Evolutionary conservation across 1,284 basidiomycete genomes (phyloP).

Genomic region (Ustilago shanxiensis): DNA sequence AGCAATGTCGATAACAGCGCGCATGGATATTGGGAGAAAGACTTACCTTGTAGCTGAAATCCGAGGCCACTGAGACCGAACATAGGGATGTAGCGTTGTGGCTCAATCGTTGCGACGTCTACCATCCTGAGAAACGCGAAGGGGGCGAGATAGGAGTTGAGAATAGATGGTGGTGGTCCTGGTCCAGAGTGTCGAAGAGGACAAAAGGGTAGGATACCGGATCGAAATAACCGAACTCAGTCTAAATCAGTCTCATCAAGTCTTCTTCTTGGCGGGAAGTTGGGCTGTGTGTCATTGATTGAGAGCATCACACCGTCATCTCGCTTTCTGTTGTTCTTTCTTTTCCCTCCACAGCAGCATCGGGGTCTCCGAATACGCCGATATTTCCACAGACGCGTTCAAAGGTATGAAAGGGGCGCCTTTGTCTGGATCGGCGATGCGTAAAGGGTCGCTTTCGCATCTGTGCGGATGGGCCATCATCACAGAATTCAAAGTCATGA

Average conservation of each 20-base stretch:
- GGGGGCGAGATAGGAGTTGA: neutral
- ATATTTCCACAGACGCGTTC: no score
- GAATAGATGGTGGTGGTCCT: neutral
- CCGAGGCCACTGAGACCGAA: conserved; percentile 46
- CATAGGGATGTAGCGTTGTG: conserved; percentile 45
- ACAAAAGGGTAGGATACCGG: neutral
- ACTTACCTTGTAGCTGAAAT: conserved; percentile 33
- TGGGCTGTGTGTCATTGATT: neutral
- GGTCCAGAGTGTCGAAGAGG: neutral
- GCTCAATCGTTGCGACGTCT: conserved; percentile 29
- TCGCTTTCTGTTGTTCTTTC: conserved; percentile 6
- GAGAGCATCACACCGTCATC: conserved; percentile 16
- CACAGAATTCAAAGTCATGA: no score
- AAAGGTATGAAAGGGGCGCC: neutral
- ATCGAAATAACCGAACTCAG: neutral
- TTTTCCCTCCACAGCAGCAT: neutral
- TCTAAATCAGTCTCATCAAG: neutral
- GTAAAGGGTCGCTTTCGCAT: neutral
- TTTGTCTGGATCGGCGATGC: conserved; percentile 21
- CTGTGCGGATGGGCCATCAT: conserved; percentile 32
- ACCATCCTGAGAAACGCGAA: conserved; percentile 19
- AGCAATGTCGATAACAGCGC: neutral
- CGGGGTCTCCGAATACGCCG: neutral
- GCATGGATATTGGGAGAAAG: neutral
- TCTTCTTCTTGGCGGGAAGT: conserved; percentile 4